Base-by-base conservation (phyloP, 2,329 filamentous ascomycete genomes). In the Colletotrichum lindemuthianum region DNA sequence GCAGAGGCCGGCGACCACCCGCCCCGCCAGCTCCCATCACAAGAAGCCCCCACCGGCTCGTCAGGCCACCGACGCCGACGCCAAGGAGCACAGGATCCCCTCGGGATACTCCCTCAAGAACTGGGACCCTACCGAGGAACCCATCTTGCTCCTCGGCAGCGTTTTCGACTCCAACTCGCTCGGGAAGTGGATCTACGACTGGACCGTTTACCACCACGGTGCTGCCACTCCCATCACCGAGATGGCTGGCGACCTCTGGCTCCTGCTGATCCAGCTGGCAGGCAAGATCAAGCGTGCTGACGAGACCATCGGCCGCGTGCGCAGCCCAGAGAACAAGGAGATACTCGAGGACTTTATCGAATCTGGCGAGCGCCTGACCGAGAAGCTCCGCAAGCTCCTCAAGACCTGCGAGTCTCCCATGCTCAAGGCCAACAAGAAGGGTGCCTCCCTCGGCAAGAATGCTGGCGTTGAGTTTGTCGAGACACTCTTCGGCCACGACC, bases 121-220 rank as follows among this genome's bases (percentile, higher is more conserved):
- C 82, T 98, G 96, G 96, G 96, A 99, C 76, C 95, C 95, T 1
- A 89, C 88, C 34, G 95, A 98, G 82, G 89, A 93, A 70, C 96
- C 96, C 55, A 97, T 99, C 75, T 90, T 97, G 75, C 87, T 99
- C 33, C 86, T 98, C 24, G 96, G 96, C 54, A 97, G 92, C 74
- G 96, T 98, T 60, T 98, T 98, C 74, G 96, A 98, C 75, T 92
- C 95, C 74, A 97, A 98, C 85, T 97, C 93, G 33, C 86, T 99
- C 36, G 96, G 96, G 73, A 97, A 97, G 81, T 99, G 96, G 96
- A 96, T 99, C 74, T 99, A 97, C 79, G 96, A 98, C 84, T 99
- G 96, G 96, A 97, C 96, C 15, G 92, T 97, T 68, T 97, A 92
- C 81, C 90, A 91, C 76, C 90, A 96, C 70, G 92, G 92, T 41